Base-by-base conservation (phyloP, 805 yeast genomes). In the Metschnikowia orientalis region DNA sequence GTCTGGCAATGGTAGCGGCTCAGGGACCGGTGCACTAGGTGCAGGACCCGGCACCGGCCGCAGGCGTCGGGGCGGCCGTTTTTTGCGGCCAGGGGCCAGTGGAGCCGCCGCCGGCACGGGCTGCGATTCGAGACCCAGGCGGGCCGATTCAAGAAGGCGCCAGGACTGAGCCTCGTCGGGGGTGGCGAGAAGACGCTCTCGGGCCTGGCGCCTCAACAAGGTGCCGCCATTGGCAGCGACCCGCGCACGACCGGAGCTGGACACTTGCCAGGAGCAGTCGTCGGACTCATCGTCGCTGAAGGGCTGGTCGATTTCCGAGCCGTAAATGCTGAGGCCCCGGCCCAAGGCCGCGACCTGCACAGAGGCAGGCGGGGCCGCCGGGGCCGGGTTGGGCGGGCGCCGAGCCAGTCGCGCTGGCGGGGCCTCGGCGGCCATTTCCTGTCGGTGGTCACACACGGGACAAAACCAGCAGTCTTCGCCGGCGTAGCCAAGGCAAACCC, bases 391-490 rank as follows among this genome's bases (percentile, higher is more conserved):
- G 19, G 21, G 28, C 13, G 11, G 23, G 14, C 8, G 11, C 11
- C 23, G 23, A 10, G 9, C 9, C 9, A 10, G 11, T 20, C 23
- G 6, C 24, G 19, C 13, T 11, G 23, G 27, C 23, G 20, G 26
- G 10, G 32, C 14, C 9, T 15, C 14, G 5, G n/a, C 28, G 11
- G 31, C 28, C 8, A 49, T 26, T 24, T 57, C 67, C 47, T 70
- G 75, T 19, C 53, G 56, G 34, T 52, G 49, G 35, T 68, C 75
- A 44, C 79, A 73, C 39, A 69, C 59, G n/a, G 77, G 77, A 45
- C 79, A 73, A 37, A 52, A 53, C 77, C 77, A 71, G 13, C 26
- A 15, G n/a, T 32, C 23, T 10, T 40, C 51, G 4, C 35, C 47
- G 18, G 21, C 15, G 35, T 29, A 28, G 23, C 70, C 72, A 11